These are phyloP conservation scores for Pythium angustatum DNA, from an alignment of 352 stramenopile genomes.

Conservation along the genomic window DNA sequence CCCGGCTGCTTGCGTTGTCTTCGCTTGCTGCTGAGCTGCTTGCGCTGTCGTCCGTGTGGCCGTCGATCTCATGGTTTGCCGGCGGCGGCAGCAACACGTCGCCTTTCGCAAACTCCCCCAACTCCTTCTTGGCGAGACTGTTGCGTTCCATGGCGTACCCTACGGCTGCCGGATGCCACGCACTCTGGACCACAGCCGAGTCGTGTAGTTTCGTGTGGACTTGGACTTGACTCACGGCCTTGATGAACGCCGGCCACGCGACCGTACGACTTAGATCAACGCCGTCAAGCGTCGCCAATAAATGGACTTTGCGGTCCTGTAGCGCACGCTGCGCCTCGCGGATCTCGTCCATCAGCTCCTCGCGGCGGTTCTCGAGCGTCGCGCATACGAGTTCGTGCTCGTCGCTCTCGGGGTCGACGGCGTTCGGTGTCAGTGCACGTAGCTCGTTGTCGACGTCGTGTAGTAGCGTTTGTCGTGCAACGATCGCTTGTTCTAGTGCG, in stretches of 20 bases:
- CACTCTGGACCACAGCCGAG: conserved; percentile 19
- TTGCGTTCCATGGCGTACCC: conserved; percentile 60
- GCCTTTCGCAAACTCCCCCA: conserved; percentile 48
- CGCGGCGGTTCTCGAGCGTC: conserved; percentile 20
- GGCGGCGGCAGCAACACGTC: conserved; percentile 55
- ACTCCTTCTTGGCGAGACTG: conserved; percentile 19
- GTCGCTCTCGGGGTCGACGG: conserved; percentile 4
- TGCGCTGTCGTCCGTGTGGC: conserved; percentile 77
- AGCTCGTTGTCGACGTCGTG: conserved; percentile 49
- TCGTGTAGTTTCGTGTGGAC: conserved; percentile 37
- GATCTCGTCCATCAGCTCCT: conserved; percentile 32
- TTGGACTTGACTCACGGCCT: conserved; percentile 50
- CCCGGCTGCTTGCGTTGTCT: conserved; percentile 36
- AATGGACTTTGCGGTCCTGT: conserved; percentile 45
- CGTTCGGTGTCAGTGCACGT: background rate
- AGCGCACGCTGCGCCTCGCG: conserved; percentile 35
- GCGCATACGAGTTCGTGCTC: conserved; percentile 16
- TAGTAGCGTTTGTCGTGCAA: conserved; percentile 39
- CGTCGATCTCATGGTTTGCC: conserved; percentile 68
- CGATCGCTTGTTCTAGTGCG: conserved; percentile 34
- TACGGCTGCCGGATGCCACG: conserved; percentile 48
- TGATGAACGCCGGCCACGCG: conserved; percentile 58
- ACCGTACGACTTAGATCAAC: conserved; percentile 50
- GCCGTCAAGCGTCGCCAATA: conserved; percentile 59
- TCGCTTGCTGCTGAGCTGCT: conserved; percentile 64